Conservation (phyloP, 805 yeast genomes). For the Yueomyces sp. region DNA sequence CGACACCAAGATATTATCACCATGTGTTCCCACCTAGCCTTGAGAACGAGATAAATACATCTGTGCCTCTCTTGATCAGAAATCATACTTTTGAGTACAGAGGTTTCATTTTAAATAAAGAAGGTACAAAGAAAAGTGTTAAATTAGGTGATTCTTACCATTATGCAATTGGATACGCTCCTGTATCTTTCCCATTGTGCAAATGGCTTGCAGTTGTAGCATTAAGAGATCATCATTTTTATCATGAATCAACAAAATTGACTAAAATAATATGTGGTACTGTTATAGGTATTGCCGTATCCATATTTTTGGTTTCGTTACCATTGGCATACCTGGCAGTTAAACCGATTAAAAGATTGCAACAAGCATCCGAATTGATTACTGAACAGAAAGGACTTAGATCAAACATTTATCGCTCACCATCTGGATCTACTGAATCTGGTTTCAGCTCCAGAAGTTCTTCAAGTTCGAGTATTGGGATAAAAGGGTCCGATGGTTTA, state of each 20-base stretch:
- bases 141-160: slow-evolving; percentile 23
- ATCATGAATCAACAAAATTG: slow-evolving; percentile 48
- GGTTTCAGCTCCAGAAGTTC: slow-evolving; percentile 3
- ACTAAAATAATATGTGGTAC: slow-evolving; percentile 64
- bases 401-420: slow-evolving; percentile 1
- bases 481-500: not conserved
- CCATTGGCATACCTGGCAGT: slow-evolving; percentile 79
- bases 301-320: slow-evolving; percentile 63
- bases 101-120: slow-evolving; percentile 23
- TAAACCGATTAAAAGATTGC: slow-evolving; percentile 65
- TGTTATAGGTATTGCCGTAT: slow-evolving; percentile 63
- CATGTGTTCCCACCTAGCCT: slow-evolving; percentile 31
- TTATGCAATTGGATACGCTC: slow-evolving; percentile 46
- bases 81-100: slow-evolving; percentile 24
- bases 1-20: slow-evolving; percentile 23
- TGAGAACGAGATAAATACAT: slow-evolving; percentile 5
- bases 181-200: slow-evolving; percentile 29
- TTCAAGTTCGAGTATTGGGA: not conserved
- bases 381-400: slow-evolving; percentile 30
- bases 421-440: not conserved
- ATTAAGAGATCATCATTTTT: slow-evolving; percentile 44
- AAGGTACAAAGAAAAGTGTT: slow-evolving; percentile 31
- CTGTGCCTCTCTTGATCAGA: slow-evolving; percentile 15
- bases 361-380: slow-evolving; percentile 61
- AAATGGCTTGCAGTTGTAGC: slow-evolving; percentile 68